phyloP scores from a whole-genome alignment of 768 basidiomycete species.

The Tulasnella sp. region DNA sequence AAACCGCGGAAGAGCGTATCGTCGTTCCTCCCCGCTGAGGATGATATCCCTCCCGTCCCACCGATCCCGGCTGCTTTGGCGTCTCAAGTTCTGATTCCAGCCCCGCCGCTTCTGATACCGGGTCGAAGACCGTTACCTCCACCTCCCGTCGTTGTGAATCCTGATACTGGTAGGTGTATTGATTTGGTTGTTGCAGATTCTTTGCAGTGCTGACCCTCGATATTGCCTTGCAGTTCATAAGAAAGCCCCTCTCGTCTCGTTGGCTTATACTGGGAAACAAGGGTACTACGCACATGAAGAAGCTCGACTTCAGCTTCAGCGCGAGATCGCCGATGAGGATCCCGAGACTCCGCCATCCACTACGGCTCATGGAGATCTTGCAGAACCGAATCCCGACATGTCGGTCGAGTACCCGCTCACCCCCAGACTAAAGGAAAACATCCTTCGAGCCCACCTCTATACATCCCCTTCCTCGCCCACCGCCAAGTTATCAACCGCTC shows the following conservation, averaged over 20 bases:
- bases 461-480: conserved; percentile 10
- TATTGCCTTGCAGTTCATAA: not conserved
- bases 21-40: not conserved
- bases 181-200: not conserved
- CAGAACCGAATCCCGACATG: not conserved
- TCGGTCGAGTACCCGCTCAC: not conserved
- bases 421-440: not conserved
- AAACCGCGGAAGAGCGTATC: not conserved
- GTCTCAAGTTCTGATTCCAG: not conserved
- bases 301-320: not conserved
- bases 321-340: not conserved
- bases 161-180: not conserved
- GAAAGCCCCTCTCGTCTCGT: not conserved
- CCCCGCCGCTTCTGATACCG: not conserved
- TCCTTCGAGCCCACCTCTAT: conserved; percentile 1
- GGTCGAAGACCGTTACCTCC: not conserved
- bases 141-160: not conserved
- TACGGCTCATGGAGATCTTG: not conserved
- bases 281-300: conserved; percentile 3
- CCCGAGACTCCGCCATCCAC: not conserved
- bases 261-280: conserved; percentile 6
- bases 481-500: not conserved
- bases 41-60: not conserved
- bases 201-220: not conserved
- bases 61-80: not conserved